Percentiles rank a stretch among this genome's conserved stretches.
These are phyloP conservation scores for Simmondsia chinensis DNA, from an alignment of 148 eudicot genomes.

Conservation along the genomic window DNA sequence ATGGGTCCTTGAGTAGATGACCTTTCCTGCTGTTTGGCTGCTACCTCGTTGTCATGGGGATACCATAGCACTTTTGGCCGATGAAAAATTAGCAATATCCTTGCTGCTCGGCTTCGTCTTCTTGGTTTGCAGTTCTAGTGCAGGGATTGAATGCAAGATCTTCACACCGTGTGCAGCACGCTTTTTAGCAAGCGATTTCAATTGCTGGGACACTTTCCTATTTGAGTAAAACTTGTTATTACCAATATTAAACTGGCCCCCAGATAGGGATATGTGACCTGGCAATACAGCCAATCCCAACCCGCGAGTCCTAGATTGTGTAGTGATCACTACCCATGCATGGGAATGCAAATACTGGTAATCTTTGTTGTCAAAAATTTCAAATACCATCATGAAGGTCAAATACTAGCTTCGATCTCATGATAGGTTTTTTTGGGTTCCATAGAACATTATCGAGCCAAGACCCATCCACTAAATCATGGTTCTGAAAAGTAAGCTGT, in stretches of 20 bases:
- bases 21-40: slow-evolving; percentile 62
- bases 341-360: slow-evolving; percentile 59
- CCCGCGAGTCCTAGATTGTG: slow-evolving; percentile 36
- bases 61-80: slow-evolving; percentile 95
- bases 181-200: slow-evolving; percentile 77
- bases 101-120: slow-evolving; percentile 92
- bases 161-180: slow-evolving; percentile 84
- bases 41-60: slow-evolving; percentile 83
- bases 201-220: slow-evolving; percentile 79
- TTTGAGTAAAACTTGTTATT: slow-evolving; percentile 87
- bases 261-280: slow-evolving; percentile 41
- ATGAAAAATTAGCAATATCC: slow-evolving; percentile 90
- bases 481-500: slow-evolving; percentile 65
- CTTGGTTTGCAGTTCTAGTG: slow-evolving; percentile 79
- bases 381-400: slow-evolving; percentile 99
- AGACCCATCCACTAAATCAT: slow-evolving; percentile 70
- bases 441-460: slow-evolving; percentile 86
- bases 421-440: slow-evolving; percentile 52
- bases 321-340: slow-evolving; percentile 77
- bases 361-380: slow-evolving; percentile 59
- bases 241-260: slow-evolving; percentile 73
- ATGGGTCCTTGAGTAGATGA: slow-evolving; percentile 61
- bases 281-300: slow-evolving; percentile 39
- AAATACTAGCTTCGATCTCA: slow-evolving; percentile 70
- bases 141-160: slow-evolving; percentile 86